Evolutionary conservation across 305 asterid species (phyloP).

Genomic region (Andrographis paniculata): DNA sequence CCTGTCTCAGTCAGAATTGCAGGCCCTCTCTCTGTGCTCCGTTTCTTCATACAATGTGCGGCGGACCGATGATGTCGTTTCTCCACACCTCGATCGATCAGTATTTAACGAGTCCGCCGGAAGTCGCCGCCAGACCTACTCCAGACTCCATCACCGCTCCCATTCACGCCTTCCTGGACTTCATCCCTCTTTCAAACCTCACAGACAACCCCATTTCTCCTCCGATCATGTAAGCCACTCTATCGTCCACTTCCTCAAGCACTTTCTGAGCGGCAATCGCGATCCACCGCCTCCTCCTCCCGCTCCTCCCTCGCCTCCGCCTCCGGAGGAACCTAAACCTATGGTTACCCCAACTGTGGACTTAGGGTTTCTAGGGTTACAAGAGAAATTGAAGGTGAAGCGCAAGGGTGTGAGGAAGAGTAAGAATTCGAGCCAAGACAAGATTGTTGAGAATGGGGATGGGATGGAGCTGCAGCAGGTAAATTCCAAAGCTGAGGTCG

Average conservation of each 20-base stretch:
- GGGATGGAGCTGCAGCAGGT: slow-evolving; percentile 38
- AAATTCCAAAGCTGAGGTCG: slow-evolving; percentile 52
- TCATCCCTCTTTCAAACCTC: slow-evolving; percentile 37
- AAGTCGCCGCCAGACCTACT: slow-evolving; percentile 79
- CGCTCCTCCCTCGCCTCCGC: slow-evolving; percentile 28
- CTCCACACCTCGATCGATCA: slow-evolving; percentile 59
- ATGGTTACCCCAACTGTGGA: slow-evolving; percentile 15
- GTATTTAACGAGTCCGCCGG: slow-evolving; percentile 85
- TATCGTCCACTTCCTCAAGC: slow-evolving; percentile 61
- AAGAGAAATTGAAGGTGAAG: slow-evolving; percentile 31
- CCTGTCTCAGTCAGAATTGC: slow-evolving; percentile 73
- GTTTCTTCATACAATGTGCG: slow-evolving; percentile 42
- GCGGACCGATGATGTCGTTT: slow-evolving; percentile 45
- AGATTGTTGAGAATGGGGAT: slow-evolving; percentile 33
- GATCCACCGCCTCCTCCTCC: slow-evolving; percentile 61
- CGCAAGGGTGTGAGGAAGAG: slow-evolving; percentile 34
- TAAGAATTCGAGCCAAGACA: slow-evolving; percentile 22
- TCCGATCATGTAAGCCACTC: slow-evolving; percentile 64
- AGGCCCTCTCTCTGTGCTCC: slow-evolving; percentile 62
- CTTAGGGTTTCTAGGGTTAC: slow-evolving; percentile 31
- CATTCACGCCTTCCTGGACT: slow-evolving; percentile 57
- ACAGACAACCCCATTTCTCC: slow-evolving; percentile 22
- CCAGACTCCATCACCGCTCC: slow-evolving; percentile 55
- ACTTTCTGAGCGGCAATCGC: slow-evolving; percentile 40
- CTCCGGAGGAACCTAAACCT: slow-evolving; percentile 16